Evolutionary conservation across 2,329 filamentous ascomycete genomes (phyloP).

Genomic region (Didymella keratinophila): DNA sequence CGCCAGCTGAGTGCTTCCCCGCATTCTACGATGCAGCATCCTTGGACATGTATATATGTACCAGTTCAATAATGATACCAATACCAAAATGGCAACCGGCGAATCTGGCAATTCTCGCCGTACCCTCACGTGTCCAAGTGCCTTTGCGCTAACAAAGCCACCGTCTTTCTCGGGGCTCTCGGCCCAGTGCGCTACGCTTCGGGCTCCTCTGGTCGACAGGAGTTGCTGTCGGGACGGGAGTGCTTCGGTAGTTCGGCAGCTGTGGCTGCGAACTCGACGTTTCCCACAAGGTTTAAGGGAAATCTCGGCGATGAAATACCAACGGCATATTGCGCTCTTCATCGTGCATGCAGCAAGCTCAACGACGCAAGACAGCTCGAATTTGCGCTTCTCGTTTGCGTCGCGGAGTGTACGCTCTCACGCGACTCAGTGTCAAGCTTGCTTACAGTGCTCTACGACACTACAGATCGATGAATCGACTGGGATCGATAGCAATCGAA

Average conservation of each 20-base stretch:
- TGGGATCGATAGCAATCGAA: constrained; percentile 1
- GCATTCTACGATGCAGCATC: constrained; percentile 7
- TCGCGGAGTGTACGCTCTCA: too few relatives aligned
- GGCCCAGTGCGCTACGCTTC: constrained; percentile 23
- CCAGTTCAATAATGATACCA: constrained; percentile 20
- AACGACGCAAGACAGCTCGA: neutral
- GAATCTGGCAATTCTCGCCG: constrained; percentile 18
- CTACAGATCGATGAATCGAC: neutral
- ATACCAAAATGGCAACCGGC: constrained; percentile 19
- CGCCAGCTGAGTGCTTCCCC: constrained; percentile 9
- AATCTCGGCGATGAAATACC: neutral
- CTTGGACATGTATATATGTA: constrained; percentile 18
- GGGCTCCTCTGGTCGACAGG: neutral
- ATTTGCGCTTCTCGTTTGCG: neutral
- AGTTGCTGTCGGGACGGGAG: neutral
- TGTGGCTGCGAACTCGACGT: neutral
- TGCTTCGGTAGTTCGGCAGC: constrained; percentile 3
- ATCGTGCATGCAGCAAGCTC: neutral
- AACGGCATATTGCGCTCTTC: neutral
- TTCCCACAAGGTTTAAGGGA: neutral
- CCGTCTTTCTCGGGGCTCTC: constrained; percentile 7
- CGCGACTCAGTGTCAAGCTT: neutral
- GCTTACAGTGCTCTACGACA: neutral
- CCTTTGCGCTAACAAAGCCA: constrained; percentile 5
- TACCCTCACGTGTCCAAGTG: constrained; percentile 12